These are phyloP conservation scores for Hypocreales sp. DNA, from an alignment of 2,329 filamentous ascomycete species.

Conservation along the genomic window DNA sequence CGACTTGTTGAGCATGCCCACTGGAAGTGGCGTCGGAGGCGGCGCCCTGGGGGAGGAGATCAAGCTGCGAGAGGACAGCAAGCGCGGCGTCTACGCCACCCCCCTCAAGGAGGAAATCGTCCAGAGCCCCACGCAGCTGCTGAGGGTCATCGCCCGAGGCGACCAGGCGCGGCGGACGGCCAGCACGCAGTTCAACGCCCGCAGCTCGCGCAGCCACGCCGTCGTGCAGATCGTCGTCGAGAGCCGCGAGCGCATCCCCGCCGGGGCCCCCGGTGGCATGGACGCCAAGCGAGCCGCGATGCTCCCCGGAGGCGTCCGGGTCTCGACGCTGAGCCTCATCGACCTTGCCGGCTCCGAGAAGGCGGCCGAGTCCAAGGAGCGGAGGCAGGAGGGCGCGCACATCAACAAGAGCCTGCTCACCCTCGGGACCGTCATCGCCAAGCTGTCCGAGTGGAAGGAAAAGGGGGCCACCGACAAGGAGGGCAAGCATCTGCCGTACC, in stretches of 20 bases:
- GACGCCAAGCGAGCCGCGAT: slow-evolving; percentile 52
- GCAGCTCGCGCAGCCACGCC: slow-evolving; percentile 93
- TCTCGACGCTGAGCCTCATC: slow-evolving; percentile 89
- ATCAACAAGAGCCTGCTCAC: slow-evolving; percentile 98
- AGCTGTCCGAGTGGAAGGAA: slow-evolving; percentile 79
- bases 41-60: slow-evolving; percentile 69
- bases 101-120: slow-evolving; percentile 97
- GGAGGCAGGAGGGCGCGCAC: slow-evolving; percentile 85
- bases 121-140: slow-evolving; percentile 86
- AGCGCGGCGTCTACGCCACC: slow-evolving; percentile 89
- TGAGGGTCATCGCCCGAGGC: slow-evolving; percentile 87
- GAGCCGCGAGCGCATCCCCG: slow-evolving; percentile 71
- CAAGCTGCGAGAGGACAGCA: slow-evolving; percentile 90
- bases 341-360: slow-evolving; percentile 94
- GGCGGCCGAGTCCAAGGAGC: slow-evolving; percentile 88
- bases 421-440: slow-evolving; percentile 85
- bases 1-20: slow-evolving; percentile 70
- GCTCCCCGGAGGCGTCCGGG: slow-evolving; percentile 75
- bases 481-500: slow-evolving; percentile 84
- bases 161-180: slow-evolving; percentile 81
- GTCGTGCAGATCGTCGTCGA: slow-evolving; percentile 98
- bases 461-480: slow-evolving; percentile 68
- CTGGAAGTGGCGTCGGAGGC: slow-evolving; percentile 36
- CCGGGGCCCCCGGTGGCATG: slow-evolving; percentile 21
- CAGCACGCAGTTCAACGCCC: slow-evolving; percentile 91